These are phyloP conservation scores for Leccinum obscurum DNA, from an alignment of 768 basidiomycete species.

Conservation along the genomic window DNA sequence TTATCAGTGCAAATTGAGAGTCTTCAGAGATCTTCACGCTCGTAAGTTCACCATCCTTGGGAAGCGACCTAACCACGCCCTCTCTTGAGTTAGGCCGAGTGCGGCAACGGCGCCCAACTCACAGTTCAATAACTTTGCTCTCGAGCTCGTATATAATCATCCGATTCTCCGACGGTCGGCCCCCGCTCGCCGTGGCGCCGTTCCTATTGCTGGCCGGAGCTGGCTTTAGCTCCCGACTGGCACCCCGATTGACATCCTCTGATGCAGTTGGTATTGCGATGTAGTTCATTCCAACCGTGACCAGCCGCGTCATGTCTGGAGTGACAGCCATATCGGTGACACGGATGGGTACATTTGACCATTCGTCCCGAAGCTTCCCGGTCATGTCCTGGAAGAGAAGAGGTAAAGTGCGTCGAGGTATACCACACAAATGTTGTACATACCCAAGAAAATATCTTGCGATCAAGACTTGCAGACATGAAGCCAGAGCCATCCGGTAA, in stretches of 20 bases:
- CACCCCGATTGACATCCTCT: conserved; percentile 26
- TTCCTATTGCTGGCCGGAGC: conserved; percentile 35
- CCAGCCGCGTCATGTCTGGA: conserved; percentile 78
- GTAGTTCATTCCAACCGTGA: conserved; percentile 78
- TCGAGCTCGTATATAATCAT: conserved; percentile 77
- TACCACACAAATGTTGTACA: conserved; percentile 21
- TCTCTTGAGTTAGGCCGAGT: conserved; percentile 9
- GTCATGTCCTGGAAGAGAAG: conserved; percentile 57
- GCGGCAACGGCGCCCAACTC: conserved; percentile 33
- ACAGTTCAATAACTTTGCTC: conserved; percentile 70
- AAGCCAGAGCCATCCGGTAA: conserved; percentile 88
- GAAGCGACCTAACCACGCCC: conserved; percentile 50
- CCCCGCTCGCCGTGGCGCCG: conserved; percentile 34
- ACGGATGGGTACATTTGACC: conserved; percentile 72
- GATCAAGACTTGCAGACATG: conserved; percentile 85
- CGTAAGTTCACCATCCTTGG: conserved; percentile 77
- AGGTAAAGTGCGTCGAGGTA: conserved; percentile 9
- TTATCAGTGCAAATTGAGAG: conserved; percentile 84
- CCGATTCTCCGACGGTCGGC: conserved; percentile 50
- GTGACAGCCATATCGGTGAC: conserved; percentile 86
- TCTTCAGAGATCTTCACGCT: conserved; percentile 86
- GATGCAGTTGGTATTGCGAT: conserved; percentile 24
- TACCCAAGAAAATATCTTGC: conserved; percentile 84
- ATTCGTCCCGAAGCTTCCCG: conserved; percentile 70
- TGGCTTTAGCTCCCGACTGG: conserved; percentile 37